Conservation (phyloP, 192 early-diverging fungal species). For the Funneliformis geosporum region DNA sequence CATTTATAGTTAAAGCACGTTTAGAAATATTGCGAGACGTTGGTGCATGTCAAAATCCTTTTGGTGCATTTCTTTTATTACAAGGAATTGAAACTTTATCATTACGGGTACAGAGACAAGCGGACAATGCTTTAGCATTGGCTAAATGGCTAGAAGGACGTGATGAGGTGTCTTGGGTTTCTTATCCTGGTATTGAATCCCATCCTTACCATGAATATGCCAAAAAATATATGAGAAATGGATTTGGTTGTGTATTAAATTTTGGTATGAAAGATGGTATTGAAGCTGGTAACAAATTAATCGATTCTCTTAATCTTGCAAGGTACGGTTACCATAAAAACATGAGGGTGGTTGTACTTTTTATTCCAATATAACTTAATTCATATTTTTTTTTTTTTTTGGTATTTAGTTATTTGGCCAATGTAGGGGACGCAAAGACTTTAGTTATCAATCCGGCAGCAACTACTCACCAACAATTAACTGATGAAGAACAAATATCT, state of each 20-base stretch:
- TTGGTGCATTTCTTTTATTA: constrained; percentile 83
- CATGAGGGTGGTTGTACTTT: not conserved
- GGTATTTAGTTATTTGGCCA: constrained; percentile 68
- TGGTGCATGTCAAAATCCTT: constrained; percentile 83
- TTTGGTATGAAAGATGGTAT: constrained; percentile 67
- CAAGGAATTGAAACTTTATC: constrained; percentile 93
- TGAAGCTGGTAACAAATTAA: constrained; percentile 65
- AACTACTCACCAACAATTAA: constrained; percentile 90
- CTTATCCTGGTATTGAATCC: constrained; percentile 79
- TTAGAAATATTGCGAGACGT: constrained; percentile 86
- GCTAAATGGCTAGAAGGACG: constrained; percentile 78
- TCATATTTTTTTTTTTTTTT: not conserved
- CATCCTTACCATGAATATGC: constrained; percentile 81
- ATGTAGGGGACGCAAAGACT: constrained; percentile 92
- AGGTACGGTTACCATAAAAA: constrained; percentile 37
- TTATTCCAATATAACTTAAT: not conserved
- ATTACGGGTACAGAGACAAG: constrained; percentile 84
- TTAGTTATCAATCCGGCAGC: constrained; percentile 83
- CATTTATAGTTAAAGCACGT: constrained; percentile 77
- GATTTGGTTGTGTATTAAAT: constrained; percentile 86
- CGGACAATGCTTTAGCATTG: constrained; percentile 75
- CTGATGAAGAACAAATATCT: constrained; percentile 74
- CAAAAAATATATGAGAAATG: constrained; percentile 77
- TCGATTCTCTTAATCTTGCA: constrained; percentile 76
- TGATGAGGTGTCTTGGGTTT: constrained; percentile 81